Evolutionary conservation across 805 yeast genomes (phyloP).

Genomic region (Yarrowia sp.): DNA sequence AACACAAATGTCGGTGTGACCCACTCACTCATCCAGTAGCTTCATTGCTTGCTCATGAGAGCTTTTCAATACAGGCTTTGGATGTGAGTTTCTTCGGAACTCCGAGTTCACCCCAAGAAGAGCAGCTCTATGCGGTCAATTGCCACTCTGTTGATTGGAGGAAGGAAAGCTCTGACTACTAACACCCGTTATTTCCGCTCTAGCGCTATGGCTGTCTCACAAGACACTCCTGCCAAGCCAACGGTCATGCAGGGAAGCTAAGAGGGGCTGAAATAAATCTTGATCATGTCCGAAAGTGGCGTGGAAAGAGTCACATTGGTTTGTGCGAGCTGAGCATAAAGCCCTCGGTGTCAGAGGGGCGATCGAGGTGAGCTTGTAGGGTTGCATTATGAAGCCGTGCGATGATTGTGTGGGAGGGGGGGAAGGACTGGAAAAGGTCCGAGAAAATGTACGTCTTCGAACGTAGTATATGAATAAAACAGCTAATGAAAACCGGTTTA

Average conservation of each 20-base stretch:
- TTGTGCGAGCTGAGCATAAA: neutral
- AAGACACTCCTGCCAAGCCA: neutral
- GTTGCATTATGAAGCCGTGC: neutral
- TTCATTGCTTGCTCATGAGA: too few relatives aligned
- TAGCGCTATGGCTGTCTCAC: neutral
- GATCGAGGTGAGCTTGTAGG: conserved; percentile 1
- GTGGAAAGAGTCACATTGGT: neutral
- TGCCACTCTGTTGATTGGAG: too few relatives aligned
- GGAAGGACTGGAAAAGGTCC: neutral
- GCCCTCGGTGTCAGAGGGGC: neutral
- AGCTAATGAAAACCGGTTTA: too few relatives aligned
- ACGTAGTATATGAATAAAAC: too few relatives aligned
- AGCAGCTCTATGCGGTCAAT: too few relatives aligned
- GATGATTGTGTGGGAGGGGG: neutral
- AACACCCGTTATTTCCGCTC: too few relatives aligned
- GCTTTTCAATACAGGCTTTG: too few relatives aligned
- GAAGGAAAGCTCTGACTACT: too few relatives aligned
- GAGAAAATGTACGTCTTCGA: neutral
- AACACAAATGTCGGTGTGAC: too few relatives aligned
- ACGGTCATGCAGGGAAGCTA: conserved; percentile 6
- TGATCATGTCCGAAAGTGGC: neutral
- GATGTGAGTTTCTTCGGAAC: too few relatives aligned
- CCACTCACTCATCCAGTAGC: too few relatives aligned
- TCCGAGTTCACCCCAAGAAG: too few relatives aligned
- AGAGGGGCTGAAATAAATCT: neutral